Evolutionary conservation across 805 yeast species (phyloP), one percentile per base, ranked within the genome.

Genomic region (Candida boleticola): DNA sequence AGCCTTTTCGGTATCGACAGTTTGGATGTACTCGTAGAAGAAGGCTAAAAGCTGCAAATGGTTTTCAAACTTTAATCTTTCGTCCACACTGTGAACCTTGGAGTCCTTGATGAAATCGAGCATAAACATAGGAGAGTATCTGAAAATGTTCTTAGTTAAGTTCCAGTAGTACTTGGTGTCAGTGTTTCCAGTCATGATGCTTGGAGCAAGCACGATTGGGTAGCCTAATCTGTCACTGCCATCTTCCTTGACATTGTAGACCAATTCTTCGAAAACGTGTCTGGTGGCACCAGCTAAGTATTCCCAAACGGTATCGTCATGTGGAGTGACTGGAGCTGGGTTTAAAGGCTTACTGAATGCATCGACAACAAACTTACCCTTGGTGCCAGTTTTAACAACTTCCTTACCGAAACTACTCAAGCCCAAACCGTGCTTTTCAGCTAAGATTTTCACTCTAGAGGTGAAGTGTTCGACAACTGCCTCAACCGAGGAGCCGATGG

Each of bases 131-230:
- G 87, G 84, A 33, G 72, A 70, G 56, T 72, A 80, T 43, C 90
- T 69, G 64, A 71, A 85, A 40, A 85, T 81, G 53, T 83, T 75
- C 29, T 68, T 59, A 2, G 84, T 75, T 51, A 85, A 63, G 33
- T 62, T 55, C 89, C 88, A 82, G 60, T 81, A 85, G 52, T 75
- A 70, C 43, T 69, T 65, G 4, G 89, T 83, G 54, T 85, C 90
- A 3, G 90, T 84, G 60, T 83, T 83, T 17, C 83, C 89, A 2
- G 85, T 70, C 73, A 79, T 76, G 31, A 83, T 57, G 20, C 76
- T 65, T 2, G 89, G 88, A 2, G 84, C 69, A 13, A 79, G 72
- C 31, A 75, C 52, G 13, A 73, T 51, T 14, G 66, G 65, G 35
- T 55, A 47, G 14, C 44, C 60, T n/a, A 51, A 42, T 10, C 23